phyloP scores from a whole-genome alignment of 2,329 filamentous ascomycete species.

The Monosporascus ibericus region DNA sequence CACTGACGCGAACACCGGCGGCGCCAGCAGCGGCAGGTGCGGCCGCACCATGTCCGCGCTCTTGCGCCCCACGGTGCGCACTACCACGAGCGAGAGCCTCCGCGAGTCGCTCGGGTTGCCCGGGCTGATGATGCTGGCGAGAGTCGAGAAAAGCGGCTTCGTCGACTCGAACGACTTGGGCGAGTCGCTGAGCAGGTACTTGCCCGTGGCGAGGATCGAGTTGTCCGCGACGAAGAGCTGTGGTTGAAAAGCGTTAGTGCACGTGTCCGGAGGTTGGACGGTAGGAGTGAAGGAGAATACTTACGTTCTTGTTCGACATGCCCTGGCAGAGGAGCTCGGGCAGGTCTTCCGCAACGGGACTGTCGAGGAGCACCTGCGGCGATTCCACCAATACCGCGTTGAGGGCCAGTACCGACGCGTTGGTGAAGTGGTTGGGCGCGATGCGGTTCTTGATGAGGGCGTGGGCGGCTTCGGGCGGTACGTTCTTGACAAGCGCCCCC shows the following conservation, averaged over 20 bases:
- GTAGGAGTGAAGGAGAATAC: slow-evolving; percentile 23
- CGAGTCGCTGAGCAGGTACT: slow-evolving; percentile 70
- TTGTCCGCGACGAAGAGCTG: slow-evolving; percentile 84
- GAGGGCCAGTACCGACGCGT: slow-evolving; percentile 75
- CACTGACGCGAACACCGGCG: slow-evolving; percentile 81
- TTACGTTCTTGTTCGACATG: slow-evolving; percentile 69
- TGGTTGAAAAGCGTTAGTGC: not conserved
- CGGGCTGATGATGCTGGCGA: slow-evolving; percentile 70
- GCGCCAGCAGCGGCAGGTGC: slow-evolving; percentile 73
- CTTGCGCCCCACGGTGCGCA: slow-evolving; percentile 76
- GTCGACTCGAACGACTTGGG: slow-evolving; percentile 67
- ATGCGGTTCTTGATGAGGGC: slow-evolving; percentile 62
- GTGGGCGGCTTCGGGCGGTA: slow-evolving; percentile 64
- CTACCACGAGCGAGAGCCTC: slow-evolving; percentile 76
- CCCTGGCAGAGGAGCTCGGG: slow-evolving; percentile 73
- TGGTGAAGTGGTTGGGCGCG: slow-evolving; percentile 68
- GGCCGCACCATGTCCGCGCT: slow-evolving; percentile 76
- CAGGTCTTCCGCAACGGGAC: slow-evolving; percentile 64
- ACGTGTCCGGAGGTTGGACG: slow-evolving; percentile 2
- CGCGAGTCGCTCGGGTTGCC: slow-evolving; percentile 77
- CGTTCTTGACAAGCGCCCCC: slow-evolving; percentile 81
- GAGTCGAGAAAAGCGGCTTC: slow-evolving; percentile 72
- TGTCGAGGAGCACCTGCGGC: slow-evolving; percentile 60
- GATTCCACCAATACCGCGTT: slow-evolving; percentile 86
- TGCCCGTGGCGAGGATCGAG: slow-evolving; percentile 81